Percentiles rank a stretch among this genome's conserved stretches.
Conservation (phyloP, 495 filamentous ascomycete species). For the Margaritispora aquatica region DNA sequence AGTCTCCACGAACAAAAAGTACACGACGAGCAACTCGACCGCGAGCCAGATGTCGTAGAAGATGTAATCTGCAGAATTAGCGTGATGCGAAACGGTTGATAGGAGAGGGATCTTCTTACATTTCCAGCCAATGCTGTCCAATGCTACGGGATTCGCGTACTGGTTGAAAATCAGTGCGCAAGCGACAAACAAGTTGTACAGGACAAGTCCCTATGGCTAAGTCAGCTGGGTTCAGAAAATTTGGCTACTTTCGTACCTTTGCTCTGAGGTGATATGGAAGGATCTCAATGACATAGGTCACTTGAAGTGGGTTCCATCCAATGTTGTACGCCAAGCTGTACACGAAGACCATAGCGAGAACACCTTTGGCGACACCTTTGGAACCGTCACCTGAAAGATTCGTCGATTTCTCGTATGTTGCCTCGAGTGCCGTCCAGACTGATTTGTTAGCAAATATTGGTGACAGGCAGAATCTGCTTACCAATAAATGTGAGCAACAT, state of each 20-base stretch:
- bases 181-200: slow-evolving; percentile 4
- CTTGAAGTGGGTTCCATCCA: slow-evolving; percentile 23
- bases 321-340: slow-evolving; percentile 32
- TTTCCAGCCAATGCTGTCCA: not conserved
- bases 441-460: not conserved
- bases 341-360: slow-evolving; percentile 20
- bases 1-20: slow-evolving; percentile 29
- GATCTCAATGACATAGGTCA: slow-evolving; percentile 29
- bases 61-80: slow-evolving; percentile 15
- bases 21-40: slow-evolving; percentile 29
- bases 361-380: not conserved
- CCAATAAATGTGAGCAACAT: not conserved
- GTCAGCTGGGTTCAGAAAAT: not conserved
- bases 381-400: slow-evolving; percentile 34
- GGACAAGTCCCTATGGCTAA: slow-evolving; percentile 1
- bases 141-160: not conserved
- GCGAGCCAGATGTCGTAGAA: slow-evolving; percentile 28
- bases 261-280: slow-evolving; percentile 27
- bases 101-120: not conserved
- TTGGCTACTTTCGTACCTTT: slow-evolving; percentile 9
- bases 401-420: slow-evolving; percentile 32
- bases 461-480: not conserved
- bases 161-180: slow-evolving; percentile 23
- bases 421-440: slow-evolving; percentile 17
- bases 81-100: not conserved